Evolutionary conservation across 495 filamentous ascomycete species (phyloP), one percentile per base, ranked within the genome.

Genomic region (Immersiella caudata): DNA sequence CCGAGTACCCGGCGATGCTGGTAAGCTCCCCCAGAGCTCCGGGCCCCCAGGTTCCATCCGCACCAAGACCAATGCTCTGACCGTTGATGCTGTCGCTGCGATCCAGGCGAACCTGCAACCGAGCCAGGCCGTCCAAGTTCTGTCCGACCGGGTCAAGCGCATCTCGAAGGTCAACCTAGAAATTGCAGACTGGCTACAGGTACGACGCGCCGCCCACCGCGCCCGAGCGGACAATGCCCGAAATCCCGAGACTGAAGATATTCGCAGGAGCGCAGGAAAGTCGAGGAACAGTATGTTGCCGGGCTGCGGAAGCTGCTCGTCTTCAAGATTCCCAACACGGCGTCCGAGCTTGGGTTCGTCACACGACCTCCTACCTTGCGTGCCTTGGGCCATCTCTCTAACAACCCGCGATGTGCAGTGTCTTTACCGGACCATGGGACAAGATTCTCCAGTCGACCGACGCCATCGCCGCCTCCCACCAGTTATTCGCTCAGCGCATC

Each of bases 141-240:
- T 99, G 63, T 89, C 90, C 75, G 94, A 98, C 75, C 92, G 96
- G 70, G 86, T 98, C 74, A 91, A 91, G 77, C 84, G 92, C 74
- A 94, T 97, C 73, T 87, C 88, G 66, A 91, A 88, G 75, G 82
- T 96, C 83, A 97, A 99, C 81, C 76, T 83, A 69, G 92, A 97
- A 77, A 93, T 99, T 71, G 94, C 95, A 71, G 94, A 98, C 79
- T 99, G 94, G 91, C 84, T 99, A 61, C 92, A 95, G 89, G 95
- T 98, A 90, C 67, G 81, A 57, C 55, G 33, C 67, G 24, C 64
- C 57, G 33, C n/a, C 25, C 2, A n/a, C 50, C 8, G 21, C 11
- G 18, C 56, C 56, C 5, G 18, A 62, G 36, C 40, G 50, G 20
- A 21, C 7, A 61, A 29, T 9, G 49, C 46, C 21, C 67, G 40